Evolutionary conservation across 176 grass and related monocot species (phyloP), one percentile per base, ranked within the genome.

Genomic region (Rhynchospora tenuis): DNA sequence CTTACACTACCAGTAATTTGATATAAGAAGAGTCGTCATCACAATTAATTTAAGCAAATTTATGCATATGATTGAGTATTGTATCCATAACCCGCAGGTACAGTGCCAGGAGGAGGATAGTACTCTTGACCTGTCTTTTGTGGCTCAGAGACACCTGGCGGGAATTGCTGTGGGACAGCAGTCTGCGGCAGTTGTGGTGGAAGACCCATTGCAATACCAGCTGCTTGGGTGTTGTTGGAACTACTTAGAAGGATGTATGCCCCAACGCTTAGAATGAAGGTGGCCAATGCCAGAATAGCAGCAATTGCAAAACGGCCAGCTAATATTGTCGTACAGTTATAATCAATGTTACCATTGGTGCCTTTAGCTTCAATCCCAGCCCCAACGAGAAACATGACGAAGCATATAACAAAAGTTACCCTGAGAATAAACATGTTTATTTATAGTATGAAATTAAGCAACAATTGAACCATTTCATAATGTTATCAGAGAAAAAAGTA

Each of bases 41-140:
- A 2, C 11, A 38, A 23, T 24, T 38, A 38, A 38, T 38, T 38
- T 78, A 61, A 80, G 38, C 52, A 43, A 1, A 80, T 59, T 60
- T 80, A 80, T 29, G 22, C 10, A 45, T 45, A 43, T 9, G 78
- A 43, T 22, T 59, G 17, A 13, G 55, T 62, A 17, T 61, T 80
- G 14, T 80, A 43, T 43, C 78, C 78, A 42, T 80, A 62, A 17
- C 56, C 78, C 5, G 23, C 4, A 10, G 28, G 56, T 22, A 56
- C 61, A 5, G 56, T 80, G 56, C 78, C 78, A 20, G 78, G 78
- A 80, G 76, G 52, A 55, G 78, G 56, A n/a, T 59, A 79, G 31
- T n/a, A 80, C 9, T 80, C 27, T 59, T 62, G 56, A 43, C 52
- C 67, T 4, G 38, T 38, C 42, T 71, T 71, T 22, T 71, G 67